Base-by-base conservation (phyloP, 2,329 filamentous ascomycete species). In the Diaporthe citri region DNA sequence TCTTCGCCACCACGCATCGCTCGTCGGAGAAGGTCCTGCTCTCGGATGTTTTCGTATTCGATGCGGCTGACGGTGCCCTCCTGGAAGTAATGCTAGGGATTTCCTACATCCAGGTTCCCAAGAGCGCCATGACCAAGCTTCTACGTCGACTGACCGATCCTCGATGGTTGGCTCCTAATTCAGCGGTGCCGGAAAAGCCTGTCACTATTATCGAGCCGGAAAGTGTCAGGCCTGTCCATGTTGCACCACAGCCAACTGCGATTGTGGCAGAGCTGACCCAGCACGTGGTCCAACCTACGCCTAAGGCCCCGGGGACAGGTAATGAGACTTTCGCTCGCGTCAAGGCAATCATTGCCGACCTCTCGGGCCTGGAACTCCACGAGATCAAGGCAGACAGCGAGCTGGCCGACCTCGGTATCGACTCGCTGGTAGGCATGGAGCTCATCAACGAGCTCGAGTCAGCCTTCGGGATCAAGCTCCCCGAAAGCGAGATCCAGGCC, bases 381-480 rank as follows among this genome's bases (percentile, higher is more conserved):
- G 84, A 87, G 39, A 83, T 88, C 22, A 80, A 82, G 41, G 71
- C 78, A 36, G 81, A 84, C 25, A 78, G 79, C 9, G 76, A 81
- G 22, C 80, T 88, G n/a, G 82, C 80, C 9, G 85, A 87, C 52
- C 73, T 88, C 3, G 87, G 87, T 1, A 87, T 89, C 43, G 87
- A 89, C 78, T 89, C 87, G 0, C 80, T 89, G 0, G 85, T 87
- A 83, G 85, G 82, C 0, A 88, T 88, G 84, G 87, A 89, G 77
- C 76, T 89, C 66, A 82, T 80, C 0, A 81, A 81, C 2, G 87
- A 88, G 70, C 76, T 87, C 4, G 83, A 87, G 60, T 70, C 73
- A 1, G 76, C 77, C 0, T 86, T 88, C 73, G 80, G 83, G 7
- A 80, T 80, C 57, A 81, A 72, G 60, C 70, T 78, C 34, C 69